Base-by-base conservation (phyloP, 345 rosid genomes). In the Linum usitatissimum region DNA sequence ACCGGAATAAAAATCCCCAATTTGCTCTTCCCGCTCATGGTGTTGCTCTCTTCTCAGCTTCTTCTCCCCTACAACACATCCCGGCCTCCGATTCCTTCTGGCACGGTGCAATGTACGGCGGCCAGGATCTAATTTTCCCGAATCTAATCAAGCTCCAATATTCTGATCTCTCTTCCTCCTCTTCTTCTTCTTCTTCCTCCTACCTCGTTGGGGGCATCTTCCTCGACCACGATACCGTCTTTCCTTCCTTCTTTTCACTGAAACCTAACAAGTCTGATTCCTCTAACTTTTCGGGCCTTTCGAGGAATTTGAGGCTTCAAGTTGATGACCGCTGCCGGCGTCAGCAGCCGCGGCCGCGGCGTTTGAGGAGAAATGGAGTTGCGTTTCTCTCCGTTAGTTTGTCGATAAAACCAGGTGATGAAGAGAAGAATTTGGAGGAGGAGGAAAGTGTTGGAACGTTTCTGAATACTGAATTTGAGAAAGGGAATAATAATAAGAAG, bases 351-450 rank as follows among this genome's bases (percentile, higher is more conserved):
- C 72, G 65, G 39, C 57, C 55, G 78, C 72, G 65, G 30, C 62
- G 31, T 23, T 62, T 74, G 0, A 49, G 61, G 69, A 60, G 48
- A 31, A 65, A 31, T 34, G 18, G n/a, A 20, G 56, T 66, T 39
- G 14, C 76, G 63, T 91, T 91, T 70, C 53, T 80, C 51, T 86
- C 96, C 0, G 85, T 85, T 56, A 81, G 96, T 57, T 77, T 91
- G 76, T 84, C 96, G 14, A 69, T 80, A 14, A 87, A 80, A 67
- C 86, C 68, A 42, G 69, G 68, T 30, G 74, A 63, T 17, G 78
- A 66, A 18, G 57, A 56, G 58, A 68, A 71, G 30, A 70, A 63
- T 21, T 66, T 64, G 59, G 75, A 62, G 38, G 74, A 34, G 38
- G 75, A 53, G 28, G 61, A 61, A 17, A 45, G 17, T 10, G 4